A percentile compares a stretch with the other conserved stretches of the same genome.
phyloP scores from a whole-genome alignment of 108 stramenopile species.

The Fragilariopsis cylindrus region DNA sequence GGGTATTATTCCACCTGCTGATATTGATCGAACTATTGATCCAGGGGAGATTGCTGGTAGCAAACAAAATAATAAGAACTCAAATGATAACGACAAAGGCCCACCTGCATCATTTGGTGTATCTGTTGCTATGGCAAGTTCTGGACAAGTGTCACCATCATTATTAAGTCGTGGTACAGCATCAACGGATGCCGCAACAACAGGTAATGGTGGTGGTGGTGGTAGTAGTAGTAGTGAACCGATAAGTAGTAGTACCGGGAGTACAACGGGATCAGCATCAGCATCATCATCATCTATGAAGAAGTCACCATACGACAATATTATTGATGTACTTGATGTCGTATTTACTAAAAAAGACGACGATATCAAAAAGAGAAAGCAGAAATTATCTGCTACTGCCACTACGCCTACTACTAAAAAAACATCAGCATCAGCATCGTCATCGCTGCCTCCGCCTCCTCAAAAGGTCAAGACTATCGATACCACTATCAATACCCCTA shows the following conservation, averaged over 20 bases:
- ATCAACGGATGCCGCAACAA: not conserved
- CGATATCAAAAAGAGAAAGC: not conserved
- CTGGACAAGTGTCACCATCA: not conserved
- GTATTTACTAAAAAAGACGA: slow-evolving; percentile 6
- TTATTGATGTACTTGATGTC: slow-evolving; percentile 5
- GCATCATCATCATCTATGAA: not conserved
- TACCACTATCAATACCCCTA: too few relatives aligned
- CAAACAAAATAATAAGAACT: not conserved
- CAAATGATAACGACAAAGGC: not conserved
- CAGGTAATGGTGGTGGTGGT: too few relatives aligned
- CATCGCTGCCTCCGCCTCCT: too few relatives aligned
- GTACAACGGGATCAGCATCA: not conserved
- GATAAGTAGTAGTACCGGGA: too few relatives aligned
- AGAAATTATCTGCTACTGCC: too few relatives aligned
- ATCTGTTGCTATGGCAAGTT: slow-evolving; percentile 10
- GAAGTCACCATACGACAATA: not conserved
- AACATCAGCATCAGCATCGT: too few relatives aligned
- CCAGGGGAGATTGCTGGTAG: not conserved
- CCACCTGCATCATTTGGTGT: slow-evolving; percentile 7
- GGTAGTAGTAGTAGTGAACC: too few relatives aligned
- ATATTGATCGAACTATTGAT: not conserved
- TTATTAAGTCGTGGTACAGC: slow-evolving; percentile 13
- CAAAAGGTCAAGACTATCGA: too few relatives aligned
- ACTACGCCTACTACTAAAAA: too few relatives aligned
- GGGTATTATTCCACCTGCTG: not conserved